phyloP scores from a whole-genome alignment of 2,329 filamentous ascomycete species.

The Sporothrix dimorphospora region DNA sequence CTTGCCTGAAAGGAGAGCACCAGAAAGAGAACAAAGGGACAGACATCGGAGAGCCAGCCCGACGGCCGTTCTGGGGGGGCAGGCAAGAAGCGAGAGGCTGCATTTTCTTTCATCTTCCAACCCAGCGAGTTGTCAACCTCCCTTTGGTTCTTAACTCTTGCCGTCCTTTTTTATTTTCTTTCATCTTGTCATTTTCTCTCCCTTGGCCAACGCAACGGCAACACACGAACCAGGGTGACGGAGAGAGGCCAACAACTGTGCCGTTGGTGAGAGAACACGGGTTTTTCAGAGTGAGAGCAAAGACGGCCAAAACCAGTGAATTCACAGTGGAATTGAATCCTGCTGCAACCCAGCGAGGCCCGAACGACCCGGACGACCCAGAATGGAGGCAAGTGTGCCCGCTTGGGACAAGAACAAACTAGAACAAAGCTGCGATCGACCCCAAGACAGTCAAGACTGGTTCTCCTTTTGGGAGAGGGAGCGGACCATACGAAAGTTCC shows the following conservation, averaged over 20 bases:
- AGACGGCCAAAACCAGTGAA: neutral
- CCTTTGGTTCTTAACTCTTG: neutral
- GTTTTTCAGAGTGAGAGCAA: neutral
- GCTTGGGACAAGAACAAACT: neutral
- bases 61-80: neutral
- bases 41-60: neutral
- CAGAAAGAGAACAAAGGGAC: neutral
- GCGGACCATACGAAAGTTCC: neutral
- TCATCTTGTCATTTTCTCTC: neutral
- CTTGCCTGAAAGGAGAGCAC: neutral
- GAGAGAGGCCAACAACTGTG: neutral
- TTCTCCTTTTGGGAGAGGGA: neutral
- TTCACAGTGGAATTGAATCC: no score
- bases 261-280: neutral
- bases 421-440: neutral
- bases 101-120: neutral
- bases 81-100: neutral
- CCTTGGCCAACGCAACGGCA: neutral
- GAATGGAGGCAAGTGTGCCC: neutral
- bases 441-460: neutral
- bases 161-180: neutral
- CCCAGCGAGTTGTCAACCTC: neutral
- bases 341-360: neutral
- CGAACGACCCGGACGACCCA: no score
- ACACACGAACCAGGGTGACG: constrained; percentile 1